phyloP scores from a whole-genome alignment of 805 yeast species.

The Hanseniaspora jakobsenii region DNA sequence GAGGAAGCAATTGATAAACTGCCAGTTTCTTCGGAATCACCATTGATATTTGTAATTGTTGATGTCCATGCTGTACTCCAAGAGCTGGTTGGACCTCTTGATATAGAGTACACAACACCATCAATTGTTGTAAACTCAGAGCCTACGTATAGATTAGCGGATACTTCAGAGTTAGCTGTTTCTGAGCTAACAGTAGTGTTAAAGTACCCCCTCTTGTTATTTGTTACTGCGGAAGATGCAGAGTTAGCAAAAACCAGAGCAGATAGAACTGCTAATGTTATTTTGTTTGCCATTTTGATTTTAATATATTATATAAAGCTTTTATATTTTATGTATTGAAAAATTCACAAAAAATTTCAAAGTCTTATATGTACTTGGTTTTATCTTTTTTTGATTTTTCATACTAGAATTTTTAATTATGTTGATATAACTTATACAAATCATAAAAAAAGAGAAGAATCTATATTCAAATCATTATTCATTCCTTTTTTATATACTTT shows the following conservation, averaged over 20 bases:
- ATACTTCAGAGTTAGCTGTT: constrained; percentile 21
- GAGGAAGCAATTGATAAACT: constrained; percentile 9
- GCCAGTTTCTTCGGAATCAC: neutral
- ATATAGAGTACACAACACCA: constrained; percentile 2
- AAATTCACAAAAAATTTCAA: too few relatives aligned
- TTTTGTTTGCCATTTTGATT: too few relatives aligned
- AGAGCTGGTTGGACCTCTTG: neutral
- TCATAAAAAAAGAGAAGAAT: too few relatives aligned
- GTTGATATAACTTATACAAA: too few relatives aligned
- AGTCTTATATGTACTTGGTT: too few relatives aligned
- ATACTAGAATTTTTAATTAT: too few relatives aligned
- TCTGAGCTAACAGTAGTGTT: constrained; percentile 17
- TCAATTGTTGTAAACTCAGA: constrained; percentile 5
- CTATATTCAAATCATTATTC: too few relatives aligned
- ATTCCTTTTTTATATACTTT: too few relatives aligned
- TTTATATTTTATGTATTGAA: too few relatives aligned
- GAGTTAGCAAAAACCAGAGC: constrained; percentile 18
- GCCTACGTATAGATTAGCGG: constrained; percentile 16
- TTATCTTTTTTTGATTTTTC: too few relatives aligned
- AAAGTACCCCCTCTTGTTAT: constrained; percentile 4
- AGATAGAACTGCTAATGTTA: too few relatives aligned
- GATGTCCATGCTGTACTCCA: neutral
- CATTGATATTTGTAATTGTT: neutral
- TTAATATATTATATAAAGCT: too few relatives aligned
- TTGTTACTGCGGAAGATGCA: constrained; percentile 5